Percentiles rank a stretch among this genome's conserved stretches.
These are phyloP conservation scores for Trametes pubescens DNA, from an alignment of 1,284 basidiomycete species.

Conservation along the genomic window DNA sequence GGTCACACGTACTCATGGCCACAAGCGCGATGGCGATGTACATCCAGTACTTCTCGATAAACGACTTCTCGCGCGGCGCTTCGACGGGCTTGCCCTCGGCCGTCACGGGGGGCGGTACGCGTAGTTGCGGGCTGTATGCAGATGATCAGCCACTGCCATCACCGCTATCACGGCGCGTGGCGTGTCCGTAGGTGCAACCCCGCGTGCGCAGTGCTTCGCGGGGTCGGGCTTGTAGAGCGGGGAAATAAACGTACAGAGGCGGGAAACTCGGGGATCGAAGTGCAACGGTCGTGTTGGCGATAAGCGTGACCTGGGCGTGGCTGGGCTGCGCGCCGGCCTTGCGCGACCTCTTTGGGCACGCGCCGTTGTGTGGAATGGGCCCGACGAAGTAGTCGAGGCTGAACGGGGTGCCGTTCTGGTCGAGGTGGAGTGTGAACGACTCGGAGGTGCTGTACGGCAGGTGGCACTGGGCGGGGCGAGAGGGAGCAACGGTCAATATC, in stretches of 20 bases:
- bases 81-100: conserved; percentile 69
- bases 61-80: conserved; percentile 71
- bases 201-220: conserved; percentile 6
- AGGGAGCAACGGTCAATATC: conserved; percentile 19
- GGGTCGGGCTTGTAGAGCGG: conserved; percentile 1
- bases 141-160: conserved; percentile 17
- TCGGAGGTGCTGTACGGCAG: conserved; percentile 60
- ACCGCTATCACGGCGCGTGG: conserved; percentile 10
- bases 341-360: conserved; percentile 56
- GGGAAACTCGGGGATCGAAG: conserved; percentile 57
- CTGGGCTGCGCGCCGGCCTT: conserved; percentile 37
- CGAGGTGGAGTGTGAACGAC: conserved; percentile 64
- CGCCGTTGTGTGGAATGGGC: conserved; percentile 69
- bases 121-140: conserved; percentile 64
- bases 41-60: conserved; percentile 91
- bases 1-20: conserved; percentile 58
- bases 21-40: conserved; percentile 73
- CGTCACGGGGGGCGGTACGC: conserved; percentile 70
- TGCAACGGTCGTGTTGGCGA: conserved; percentile 63
- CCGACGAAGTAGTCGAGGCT: conserved; percentile 76
- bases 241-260: conserved; percentile 57
- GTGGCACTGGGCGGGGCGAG: conserved; percentile 60
- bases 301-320: conserved; percentile 42
- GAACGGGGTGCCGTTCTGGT: conserved; percentile 56
- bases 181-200: conserved; percentile 1